Base-by-base conservation (phyloP, 495 filamentous ascomycete species). In the Penicillium taxi region DNA sequence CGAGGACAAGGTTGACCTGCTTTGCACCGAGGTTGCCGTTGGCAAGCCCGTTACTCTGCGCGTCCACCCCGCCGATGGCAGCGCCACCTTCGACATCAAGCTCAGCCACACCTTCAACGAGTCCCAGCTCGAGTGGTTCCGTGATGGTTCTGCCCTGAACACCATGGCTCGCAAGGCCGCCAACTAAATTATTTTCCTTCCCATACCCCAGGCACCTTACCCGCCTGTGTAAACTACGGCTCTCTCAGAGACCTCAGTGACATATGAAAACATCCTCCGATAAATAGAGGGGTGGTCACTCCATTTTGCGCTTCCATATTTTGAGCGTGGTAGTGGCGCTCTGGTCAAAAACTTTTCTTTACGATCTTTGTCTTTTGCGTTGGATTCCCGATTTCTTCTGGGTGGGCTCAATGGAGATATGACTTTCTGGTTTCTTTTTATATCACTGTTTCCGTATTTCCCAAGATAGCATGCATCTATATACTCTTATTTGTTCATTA, bases 51-150 rank as follows among this genome's bases (percentile, higher is more conserved):
- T 98, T 55, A 96, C 87, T 33, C 75, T 96, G 62, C 73, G 70
- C 47, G 86, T 98, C 35, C 86, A 96, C 70, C 89, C 88, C 52
- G 83, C 84, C 72, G 73, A 88, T 44, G 87, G 86, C 52, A 57
- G 64, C 41, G 48, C 74, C 54, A 16, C 77, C 4, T 96, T 80
- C 68, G 86, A 96, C 37, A 59, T 90, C 45, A 75, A 84, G 71
- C 80, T 98, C 34, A 67, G 68, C 55, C 91, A 98, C 67, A 96
- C 93, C 48, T 98, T 94, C 81, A 98, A 98, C 72, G 85, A 84
- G 61, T 75, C 79, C 40, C 91, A 98, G 73, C 85, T 96, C 39
- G 78, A 93, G 71, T 98, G 91, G 91, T 98, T 98, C 78, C 84
- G 84, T 69, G 85, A 96, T 56, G 91, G 91, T 41, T 88, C 82